Percentiles rank a stretch among this genome's conserved stretches.
Evolutionary conservation across 2,329 filamentous ascomycete species (phyloP).

Genomic region (Ophiocordyceps camponoti-rufipedis): DNA sequence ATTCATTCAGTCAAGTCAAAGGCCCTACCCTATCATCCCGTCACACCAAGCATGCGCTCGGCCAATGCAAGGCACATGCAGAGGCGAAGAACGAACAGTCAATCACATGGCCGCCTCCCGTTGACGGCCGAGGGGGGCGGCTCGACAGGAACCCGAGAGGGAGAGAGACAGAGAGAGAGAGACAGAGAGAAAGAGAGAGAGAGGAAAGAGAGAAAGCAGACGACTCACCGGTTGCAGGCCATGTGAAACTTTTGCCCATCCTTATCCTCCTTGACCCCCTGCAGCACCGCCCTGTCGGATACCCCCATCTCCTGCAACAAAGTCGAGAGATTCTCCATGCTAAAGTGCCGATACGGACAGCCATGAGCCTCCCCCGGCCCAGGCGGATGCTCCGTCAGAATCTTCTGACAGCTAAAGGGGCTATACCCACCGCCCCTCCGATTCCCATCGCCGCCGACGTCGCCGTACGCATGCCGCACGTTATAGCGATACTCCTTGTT

Average conservation of each 20-base stretch:
- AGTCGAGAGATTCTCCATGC: constrained; percentile 62
- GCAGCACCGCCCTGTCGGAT: constrained; percentile 56
- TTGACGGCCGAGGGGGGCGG: too few relatives aligned
- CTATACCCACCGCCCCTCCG: constrained; percentile 74
- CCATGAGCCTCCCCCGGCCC: constrained; percentile 80
- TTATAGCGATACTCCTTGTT: constrained; percentile 98
- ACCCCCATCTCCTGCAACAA: constrained; percentile 68
- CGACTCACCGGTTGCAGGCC: constrained; percentile 65
- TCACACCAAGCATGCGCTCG: background rate
- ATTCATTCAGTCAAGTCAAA: background rate
- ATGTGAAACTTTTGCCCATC: constrained; percentile 81
- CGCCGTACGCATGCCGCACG: constrained; percentile 83
- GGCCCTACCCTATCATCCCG: too few relatives aligned
- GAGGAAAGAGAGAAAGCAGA: background rate
- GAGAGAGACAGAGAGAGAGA: too few relatives aligned
- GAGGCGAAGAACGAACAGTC: background rate
- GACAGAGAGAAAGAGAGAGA: background rate
- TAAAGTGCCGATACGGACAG: constrained; percentile 93
- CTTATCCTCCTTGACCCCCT: constrained; percentile 75
- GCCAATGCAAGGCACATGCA: background rate
- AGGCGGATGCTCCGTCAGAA: constrained; percentile 74
- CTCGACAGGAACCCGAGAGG: too few relatives aligned
- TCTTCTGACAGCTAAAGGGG: constrained; percentile 88
- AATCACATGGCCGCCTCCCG: too few relatives aligned
- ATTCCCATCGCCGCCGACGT: constrained; percentile 85